A percentile compares a stretch with the other conserved stretches of the same genome.
Evolutionary conservation across 225 moss, liverwort and hornwort species (phyloP).

Genomic region (Climacium dendroides): DNA sequence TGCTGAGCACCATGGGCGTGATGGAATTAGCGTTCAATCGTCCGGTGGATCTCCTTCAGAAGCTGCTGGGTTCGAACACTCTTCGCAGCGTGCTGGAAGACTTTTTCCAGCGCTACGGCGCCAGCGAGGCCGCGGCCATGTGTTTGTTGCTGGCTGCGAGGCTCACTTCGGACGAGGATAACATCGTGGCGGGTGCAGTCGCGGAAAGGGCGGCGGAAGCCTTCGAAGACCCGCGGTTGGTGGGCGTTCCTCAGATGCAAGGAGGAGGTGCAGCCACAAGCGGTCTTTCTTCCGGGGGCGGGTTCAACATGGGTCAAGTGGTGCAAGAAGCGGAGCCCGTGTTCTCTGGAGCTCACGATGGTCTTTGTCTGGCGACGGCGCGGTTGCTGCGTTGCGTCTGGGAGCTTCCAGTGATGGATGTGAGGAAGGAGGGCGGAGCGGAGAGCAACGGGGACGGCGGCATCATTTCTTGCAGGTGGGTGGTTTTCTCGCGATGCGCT

Average conservation of each 20-base stretch:
- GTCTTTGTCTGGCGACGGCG: slow-evolving; percentile 85
- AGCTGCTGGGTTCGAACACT: slow-evolving; percentile 58
- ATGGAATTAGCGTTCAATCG: slow-evolving; percentile 86
- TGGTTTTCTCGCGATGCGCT: background rate
- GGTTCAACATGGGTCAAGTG: slow-evolving; percentile 72
- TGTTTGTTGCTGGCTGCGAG: slow-evolving; percentile 90
- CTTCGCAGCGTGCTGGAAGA: slow-evolving; percentile 72
- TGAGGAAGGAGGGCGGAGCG: slow-evolving; percentile 41
- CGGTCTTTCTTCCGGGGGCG: slow-evolving; percentile 57
- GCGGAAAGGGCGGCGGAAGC: slow-evolving; percentile 91
- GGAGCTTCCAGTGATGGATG: slow-evolving; percentile 90
- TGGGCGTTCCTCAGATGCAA: slow-evolving; percentile 92
- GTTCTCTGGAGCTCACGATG: slow-evolving; percentile 97
- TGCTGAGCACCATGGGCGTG: slow-evolving; percentile 91
- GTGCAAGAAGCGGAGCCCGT: slow-evolving; percentile 90
- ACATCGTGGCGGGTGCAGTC: slow-evolving; percentile 46
- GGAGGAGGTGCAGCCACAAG: slow-evolving; percentile 55
- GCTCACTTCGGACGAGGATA: slow-evolving; percentile 85
- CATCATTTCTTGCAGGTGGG: slow-evolving; percentile 69
- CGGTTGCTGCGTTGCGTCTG: slow-evolving; percentile 86
- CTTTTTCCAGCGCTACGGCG: slow-evolving; percentile 88
- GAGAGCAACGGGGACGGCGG: slow-evolving; percentile 62
- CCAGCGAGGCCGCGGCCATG: slow-evolving; percentile 93
- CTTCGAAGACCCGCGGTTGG: slow-evolving; percentile 87
- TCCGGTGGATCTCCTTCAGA: slow-evolving; percentile 90